A percentile compares a stretch with the other conserved stretches of the same genome.
These are phyloP conservation scores for Plasmodium gonderi DNA, from an alignment of 169 alveolate species.

Conservation along the genomic window DNA sequence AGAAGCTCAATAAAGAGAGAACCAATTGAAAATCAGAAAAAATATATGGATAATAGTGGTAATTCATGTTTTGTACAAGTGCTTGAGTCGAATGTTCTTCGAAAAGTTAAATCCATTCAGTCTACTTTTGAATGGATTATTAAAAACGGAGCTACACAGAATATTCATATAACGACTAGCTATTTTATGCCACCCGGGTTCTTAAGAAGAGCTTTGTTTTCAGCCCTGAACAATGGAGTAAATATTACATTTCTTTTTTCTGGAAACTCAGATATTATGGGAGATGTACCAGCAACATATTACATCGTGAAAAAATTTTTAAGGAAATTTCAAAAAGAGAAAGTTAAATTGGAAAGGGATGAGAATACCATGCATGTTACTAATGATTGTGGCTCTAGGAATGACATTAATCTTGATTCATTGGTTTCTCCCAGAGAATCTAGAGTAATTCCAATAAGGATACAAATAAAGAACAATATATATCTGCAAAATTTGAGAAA, in stretches of 20 bases:
- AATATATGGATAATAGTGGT: constrained; percentile 67
- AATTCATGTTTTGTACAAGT: constrained; percentile 79
- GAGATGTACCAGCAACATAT: constrained; percentile 86
- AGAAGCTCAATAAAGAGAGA: constrained; percentile 5
- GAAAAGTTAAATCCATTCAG: constrained; percentile 78
- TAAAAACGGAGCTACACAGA: constrained; percentile 77
- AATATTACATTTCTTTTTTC: constrained; percentile 83
- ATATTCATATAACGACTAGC: constrained; percentile 85
- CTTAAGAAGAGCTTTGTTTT: constrained; percentile 81
- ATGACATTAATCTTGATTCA: too few relatives aligned
- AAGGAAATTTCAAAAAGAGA: background rate
- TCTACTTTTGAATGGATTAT: constrained; percentile 51
- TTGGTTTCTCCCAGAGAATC: too few relatives aligned
- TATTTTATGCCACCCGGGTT: constrained; percentile 89
- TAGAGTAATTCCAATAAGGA: too few relatives aligned
- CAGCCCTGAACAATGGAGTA: constrained; percentile 80
- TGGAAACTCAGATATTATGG: constrained; percentile 87
- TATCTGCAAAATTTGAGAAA: constrained; percentile 29
- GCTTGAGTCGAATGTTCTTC: constrained; percentile 80
- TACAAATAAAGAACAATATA: too few relatives aligned
- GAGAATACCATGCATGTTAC: background rate
- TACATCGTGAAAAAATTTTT: constrained; percentile 83
- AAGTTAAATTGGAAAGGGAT: background rate
- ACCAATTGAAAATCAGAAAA: constrained; percentile 55
- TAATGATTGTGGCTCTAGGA: background rate